A percentile compares a stretch with the other conserved stretches of the same genome.
Conservation (phyloP, 306 rosid species). For the Cicer cuneatum region DNA sequence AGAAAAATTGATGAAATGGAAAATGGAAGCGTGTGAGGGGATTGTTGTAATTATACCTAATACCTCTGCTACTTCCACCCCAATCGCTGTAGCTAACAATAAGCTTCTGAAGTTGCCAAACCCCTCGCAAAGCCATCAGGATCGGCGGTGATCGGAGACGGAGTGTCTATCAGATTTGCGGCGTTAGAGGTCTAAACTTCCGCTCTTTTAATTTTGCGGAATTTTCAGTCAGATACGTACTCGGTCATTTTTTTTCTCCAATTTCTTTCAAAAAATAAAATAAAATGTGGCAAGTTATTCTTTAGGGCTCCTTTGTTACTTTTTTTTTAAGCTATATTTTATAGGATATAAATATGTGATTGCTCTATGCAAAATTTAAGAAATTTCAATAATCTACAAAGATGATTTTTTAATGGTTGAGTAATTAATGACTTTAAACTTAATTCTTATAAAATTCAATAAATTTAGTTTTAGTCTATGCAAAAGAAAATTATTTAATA, state of each 20-base stretch:
- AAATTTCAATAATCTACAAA: too few species aligned
- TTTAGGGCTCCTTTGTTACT: too few species aligned
- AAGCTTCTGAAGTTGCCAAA: conserved; percentile 84
- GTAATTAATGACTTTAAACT: too few species aligned
- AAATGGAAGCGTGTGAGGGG: not conserved
- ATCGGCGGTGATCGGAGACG: not conserved
- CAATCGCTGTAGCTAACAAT: conserved; percentile 79
- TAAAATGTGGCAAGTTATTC: too few species aligned
- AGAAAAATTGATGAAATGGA: not conserved
- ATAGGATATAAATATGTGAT: too few species aligned
- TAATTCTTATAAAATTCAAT: too few species aligned
- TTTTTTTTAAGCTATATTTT: too few species aligned
- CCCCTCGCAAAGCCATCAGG: conserved; percentile 88
- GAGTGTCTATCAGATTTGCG: not conserved
- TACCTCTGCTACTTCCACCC: conserved; percentile 97
- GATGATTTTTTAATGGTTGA: too few species aligned
- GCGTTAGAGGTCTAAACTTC: not conserved
- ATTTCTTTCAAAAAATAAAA: too few species aligned
- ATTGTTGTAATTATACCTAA: conserved; percentile 54
- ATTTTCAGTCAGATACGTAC: not conserved
- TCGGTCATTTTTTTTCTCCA: not conserved
- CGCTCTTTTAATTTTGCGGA: not conserved
- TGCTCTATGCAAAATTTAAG: too few species aligned
- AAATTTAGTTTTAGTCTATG: too few species aligned
- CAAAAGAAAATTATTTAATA: too few species aligned